Evolutionary conservation across 345 rosid genomes (phyloP).

Genomic region (Luvunga scandens): DNA sequence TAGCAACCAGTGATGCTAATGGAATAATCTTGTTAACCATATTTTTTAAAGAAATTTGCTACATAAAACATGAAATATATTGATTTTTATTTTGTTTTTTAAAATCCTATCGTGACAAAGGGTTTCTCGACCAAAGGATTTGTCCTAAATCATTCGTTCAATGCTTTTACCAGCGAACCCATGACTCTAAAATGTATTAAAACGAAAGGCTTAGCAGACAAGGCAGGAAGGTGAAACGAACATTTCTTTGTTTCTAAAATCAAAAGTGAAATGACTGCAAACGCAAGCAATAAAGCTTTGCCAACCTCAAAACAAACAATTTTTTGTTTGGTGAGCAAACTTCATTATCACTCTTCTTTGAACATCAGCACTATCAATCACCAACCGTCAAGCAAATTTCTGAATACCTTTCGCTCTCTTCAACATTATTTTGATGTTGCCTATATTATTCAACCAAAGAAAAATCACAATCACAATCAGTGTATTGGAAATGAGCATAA

Average conservation of each 20-base stretch:
- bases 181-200: background rate
- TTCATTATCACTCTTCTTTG: slow-evolving; percentile 35
- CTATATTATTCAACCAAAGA: background rate
- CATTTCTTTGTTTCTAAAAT: slow-evolving; percentile 19
- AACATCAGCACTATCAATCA: slow-evolving; percentile 16
- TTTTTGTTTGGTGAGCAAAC: slow-evolving; percentile 35
- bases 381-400: slow-evolving; percentile 23
- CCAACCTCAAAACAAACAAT: slow-evolving; percentile 18
- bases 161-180: background rate
- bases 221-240: slow-evolving; percentile 52
- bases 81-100: too few species aligned
- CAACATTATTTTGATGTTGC: background rate
- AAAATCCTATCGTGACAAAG: background rate
- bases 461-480: background rate
- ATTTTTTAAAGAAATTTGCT: background rate
- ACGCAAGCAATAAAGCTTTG: slow-evolving; percentile 43
- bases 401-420: background rate
- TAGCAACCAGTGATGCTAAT: background rate
- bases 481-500: background rate
- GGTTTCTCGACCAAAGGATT: background rate
- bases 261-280: slow-evolving; percentile 29
- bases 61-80: background rate
- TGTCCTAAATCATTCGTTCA: background rate
- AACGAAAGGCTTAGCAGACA: slow-evolving; percentile 30
- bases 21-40: background rate